phyloP scores from a whole-genome alignment of 1,139 yeast species.

The Protomyces arabidopsidicola region DNA sequence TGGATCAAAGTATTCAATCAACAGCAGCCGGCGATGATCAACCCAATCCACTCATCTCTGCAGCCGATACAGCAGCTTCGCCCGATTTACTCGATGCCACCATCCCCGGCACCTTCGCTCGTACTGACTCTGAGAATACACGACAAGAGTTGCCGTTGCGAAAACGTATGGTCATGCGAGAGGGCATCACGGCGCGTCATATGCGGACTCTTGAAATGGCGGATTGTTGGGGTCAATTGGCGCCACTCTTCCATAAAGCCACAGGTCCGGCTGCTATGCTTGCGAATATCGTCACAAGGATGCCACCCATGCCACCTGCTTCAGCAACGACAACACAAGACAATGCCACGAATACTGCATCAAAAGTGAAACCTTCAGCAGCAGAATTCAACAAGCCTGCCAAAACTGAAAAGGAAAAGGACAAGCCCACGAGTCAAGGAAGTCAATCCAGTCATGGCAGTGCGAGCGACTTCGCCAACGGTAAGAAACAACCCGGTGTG shows the following conservation, averaged over 20 bases:
- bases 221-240: conserved; percentile 15
- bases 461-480: not conserved
- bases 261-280: conserved; percentile 9
- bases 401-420: not conserved
- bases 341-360: not conserved
- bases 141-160: conserved; percentile 5
- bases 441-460: not conserved
- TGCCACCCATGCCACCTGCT: conserved; percentile 5
- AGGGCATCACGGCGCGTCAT: conserved; percentile 21
- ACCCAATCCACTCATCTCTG: not conserved
- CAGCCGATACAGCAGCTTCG: not conserved
- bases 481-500: not conserved
- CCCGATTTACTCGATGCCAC: not conserved
- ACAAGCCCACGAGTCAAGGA: not conserved
- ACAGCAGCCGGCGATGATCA: not conserved
- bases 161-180: conserved; percentile 14
- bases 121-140: conserved; percentile 9
- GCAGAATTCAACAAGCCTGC: not conserved
- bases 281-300: not conserved
- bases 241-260: conserved; percentile 8
- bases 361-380: not conserved
- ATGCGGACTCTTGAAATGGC: conserved; percentile 14
- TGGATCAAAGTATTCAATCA: not conserved
- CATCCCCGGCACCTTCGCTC: not conserved
- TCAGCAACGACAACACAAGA: not conserved